phyloP scores from a whole-genome alignment of 2,329 filamentous ascomycete species.

The Cadophora malorum region DNA sequence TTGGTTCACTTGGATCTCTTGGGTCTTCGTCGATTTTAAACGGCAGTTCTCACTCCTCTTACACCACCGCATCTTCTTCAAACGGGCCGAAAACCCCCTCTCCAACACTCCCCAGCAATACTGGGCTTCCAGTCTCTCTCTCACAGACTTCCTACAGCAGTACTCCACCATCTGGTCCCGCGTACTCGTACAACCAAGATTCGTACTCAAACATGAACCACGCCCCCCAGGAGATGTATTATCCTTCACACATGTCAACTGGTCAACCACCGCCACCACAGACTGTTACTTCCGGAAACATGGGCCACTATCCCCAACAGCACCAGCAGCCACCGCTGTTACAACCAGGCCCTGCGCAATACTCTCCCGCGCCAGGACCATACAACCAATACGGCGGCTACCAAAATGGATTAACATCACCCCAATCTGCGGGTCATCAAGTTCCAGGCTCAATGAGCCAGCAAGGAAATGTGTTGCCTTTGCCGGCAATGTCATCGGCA shows the following conservation, averaged over 20 bases:
- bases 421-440: conserved; percentile 70
- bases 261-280: conserved; percentile 78
- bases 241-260: conserved; percentile 78
- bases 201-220: conserved; percentile 75
- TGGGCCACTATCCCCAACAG: conserved; percentile 80
- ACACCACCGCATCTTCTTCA: conserved; percentile 57
- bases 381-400: conserved; percentile 77
- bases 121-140: conserved; percentile 50
- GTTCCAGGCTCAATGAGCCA: conserved; percentile 74
- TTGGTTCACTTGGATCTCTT: conserved; percentile 70
- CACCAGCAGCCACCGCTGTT: conserved; percentile 73
- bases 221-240: conserved; percentile 83
- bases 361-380: conserved; percentile 62
- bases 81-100: conserved; percentile 80
- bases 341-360: conserved; percentile 74
- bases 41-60: conserved; percentile 61
- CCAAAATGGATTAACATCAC: conserved; percentile 78
- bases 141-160: conserved; percentile 45
- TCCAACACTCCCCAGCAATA: conserved; percentile 64
- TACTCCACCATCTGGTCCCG: conserved; percentile 47
- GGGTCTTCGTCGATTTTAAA: conserved; percentile 61
- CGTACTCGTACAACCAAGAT: conserved; percentile 50
- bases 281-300: conserved; percentile 74
- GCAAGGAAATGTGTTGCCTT: conserved; percentile 70
- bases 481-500: conserved; percentile 60